A percentile compares a stretch with the other conserved stretches of the same genome.
phyloP scores from a whole-genome alignment of 192 early-diverging fungal genomes.

The Umbelopsis vinacea region DNA sequence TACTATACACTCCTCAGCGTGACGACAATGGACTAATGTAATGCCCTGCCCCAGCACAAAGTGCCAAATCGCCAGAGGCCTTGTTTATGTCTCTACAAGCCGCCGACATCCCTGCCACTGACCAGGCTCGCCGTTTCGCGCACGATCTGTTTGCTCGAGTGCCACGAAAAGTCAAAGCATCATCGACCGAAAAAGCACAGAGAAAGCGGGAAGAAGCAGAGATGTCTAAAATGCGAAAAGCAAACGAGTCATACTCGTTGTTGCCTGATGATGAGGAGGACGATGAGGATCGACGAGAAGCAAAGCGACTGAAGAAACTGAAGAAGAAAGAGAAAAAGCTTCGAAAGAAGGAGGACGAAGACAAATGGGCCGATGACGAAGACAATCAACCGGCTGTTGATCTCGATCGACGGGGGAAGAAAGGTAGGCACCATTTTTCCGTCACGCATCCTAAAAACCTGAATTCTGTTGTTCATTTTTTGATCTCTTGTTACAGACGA shows the following conservation, averaged over 20 bases:
- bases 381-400: slow-evolving; percentile 34
- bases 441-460: not conserved
- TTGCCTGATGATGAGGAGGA: slow-evolving; percentile 39
- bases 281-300: slow-evolving; percentile 49
- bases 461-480: not conserved
- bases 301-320: slow-evolving; percentile 52
- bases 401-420: slow-evolving; percentile 23
- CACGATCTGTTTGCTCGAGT: slow-evolving; percentile 64
- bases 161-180: slow-evolving; percentile 49
- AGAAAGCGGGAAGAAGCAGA: slow-evolving; percentile 68
- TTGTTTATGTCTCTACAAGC: slow-evolving; percentile 58
- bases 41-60: slow-evolving; percentile 49
- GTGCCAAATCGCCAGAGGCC: slow-evolving; percentile 55
- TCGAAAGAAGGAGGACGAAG: slow-evolving; percentile 48
- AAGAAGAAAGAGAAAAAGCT: slow-evolving; percentile 48
- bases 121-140: slow-evolving; percentile 62
- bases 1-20: not conserved
- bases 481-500: slow-evolving; percentile 8
- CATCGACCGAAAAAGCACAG: slow-evolving; percentile 44
- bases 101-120: slow-evolving; percentile 65
- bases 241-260: slow-evolving; percentile 37
- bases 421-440: not conserved
- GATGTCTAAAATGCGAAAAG: slow-evolving; percentile 47
- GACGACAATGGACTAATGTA: not conserved
- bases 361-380: slow-evolving; percentile 36